Conservation (phyloP, 1,284 basidiomycete genomes). For the Ustilago xerochloae region DNA sequence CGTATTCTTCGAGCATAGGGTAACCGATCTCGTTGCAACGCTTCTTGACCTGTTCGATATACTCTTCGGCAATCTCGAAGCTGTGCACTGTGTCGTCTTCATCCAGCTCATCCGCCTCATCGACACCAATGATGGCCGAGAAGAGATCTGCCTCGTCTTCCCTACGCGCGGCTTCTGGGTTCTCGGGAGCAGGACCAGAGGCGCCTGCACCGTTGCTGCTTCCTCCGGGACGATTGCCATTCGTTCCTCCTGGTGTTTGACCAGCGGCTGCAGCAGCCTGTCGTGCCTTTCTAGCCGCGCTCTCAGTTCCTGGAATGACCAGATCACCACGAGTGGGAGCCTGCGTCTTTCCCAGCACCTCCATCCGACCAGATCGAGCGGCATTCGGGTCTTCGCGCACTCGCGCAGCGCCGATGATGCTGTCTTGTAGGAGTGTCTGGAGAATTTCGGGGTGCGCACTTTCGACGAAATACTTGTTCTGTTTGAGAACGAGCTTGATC, state of each 20-base stretch:
- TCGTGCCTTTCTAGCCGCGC: constrained; percentile 46
- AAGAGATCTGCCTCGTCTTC: constrained; percentile 65
- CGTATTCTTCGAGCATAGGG: constrained; percentile 68
- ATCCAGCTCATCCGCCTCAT: constrained; percentile 65
- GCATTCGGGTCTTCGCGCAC: constrained; percentile 52
- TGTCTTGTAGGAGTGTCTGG: constrained; percentile 63
- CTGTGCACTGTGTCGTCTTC: constrained; percentile 67
- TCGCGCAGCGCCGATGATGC: constrained; percentile 59
- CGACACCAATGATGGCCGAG: constrained; percentile 66
- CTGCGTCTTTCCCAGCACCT: constrained; percentile 52
- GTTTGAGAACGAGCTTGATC: constrained; percentile 68
- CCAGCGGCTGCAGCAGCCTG: constrained; percentile 39
- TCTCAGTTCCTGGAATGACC: constrained; percentile 61
- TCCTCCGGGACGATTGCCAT: constrained; percentile 5
- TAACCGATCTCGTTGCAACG: constrained; percentile 67
- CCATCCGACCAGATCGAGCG: constrained; percentile 41
- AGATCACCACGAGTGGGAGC: constrained; percentile 61
- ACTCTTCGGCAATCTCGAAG: constrained; percentile 66
- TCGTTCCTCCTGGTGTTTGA: constrained; percentile 16
- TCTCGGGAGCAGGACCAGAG: constrained; percentile 28
- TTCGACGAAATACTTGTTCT: constrained; percentile 68
- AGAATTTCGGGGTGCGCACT: constrained; percentile 65
- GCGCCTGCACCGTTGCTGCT: constrained; percentile 25
- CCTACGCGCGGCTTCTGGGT: constrained; percentile 35
- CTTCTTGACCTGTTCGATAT: constrained; percentile 66